Evolutionary conservation across 2,329 filamentous ascomycete genomes (phyloP), one percentile per base, ranked within the genome.

Genomic region (Stagonosporopsis chrysanthemi): DNA sequence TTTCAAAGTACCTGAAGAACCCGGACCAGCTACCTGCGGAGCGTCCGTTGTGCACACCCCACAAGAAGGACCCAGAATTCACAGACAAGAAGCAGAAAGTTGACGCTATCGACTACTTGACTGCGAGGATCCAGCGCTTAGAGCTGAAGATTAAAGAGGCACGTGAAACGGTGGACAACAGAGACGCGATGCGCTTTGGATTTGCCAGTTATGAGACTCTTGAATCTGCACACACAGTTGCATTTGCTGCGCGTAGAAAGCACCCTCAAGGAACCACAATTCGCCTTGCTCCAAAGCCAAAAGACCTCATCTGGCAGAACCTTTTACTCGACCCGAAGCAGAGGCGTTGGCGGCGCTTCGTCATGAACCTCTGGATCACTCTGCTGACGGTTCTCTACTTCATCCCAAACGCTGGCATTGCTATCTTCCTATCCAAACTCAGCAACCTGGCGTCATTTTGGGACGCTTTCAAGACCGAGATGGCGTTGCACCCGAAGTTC

Each of bases 271-370:
- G 91, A 5, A 88, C 92, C 0, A 90, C 85, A 0, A 86, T 99
- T 52, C 83, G 80, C 6, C 83, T 98, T 14, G 93, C 95, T 1
- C 92, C 95, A 2, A 87, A 88, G 56, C 94, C 95, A 3, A 92
- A 90, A 72, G 94, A 98, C 73, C 86, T 99, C 50, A 96, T 99
- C 63, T 99, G 95, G 95, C 89, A 92, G 73, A 99, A 99, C 70
- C 85, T 99, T 80, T 84, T 87, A 6, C 80, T 98, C 54, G 86
- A 83, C 15, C 87, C 87, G 36, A 80, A 85, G 26, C 84, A 87
- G 1, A 86, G 93, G 50, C 84, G 84, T 60, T 90, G 89, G 79
- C 89, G 89, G 67, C 83, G 88, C 36, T 83, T 94, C 60, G 82
- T 92, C 68, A 96, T 95, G 78, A 90, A 90, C 58, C 76, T 97